Evolutionary conservation across 495 filamentous ascomycete genomes (phyloP).

Genomic region (Penicillium turbatum): DNA sequence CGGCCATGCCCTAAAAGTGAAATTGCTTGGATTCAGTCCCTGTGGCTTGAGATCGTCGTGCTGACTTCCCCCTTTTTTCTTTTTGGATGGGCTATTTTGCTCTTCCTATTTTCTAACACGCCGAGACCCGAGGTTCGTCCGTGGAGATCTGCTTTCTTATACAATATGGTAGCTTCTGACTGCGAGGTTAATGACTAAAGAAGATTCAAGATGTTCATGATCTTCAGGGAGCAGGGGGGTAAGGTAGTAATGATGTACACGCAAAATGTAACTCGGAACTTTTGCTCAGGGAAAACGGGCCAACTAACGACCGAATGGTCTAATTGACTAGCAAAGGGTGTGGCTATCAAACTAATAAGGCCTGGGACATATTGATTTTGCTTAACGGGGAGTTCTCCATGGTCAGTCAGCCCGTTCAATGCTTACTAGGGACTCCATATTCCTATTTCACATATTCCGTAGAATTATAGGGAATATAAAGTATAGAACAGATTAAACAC

Average conservation of each 20-base stretch:
- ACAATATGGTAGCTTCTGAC: background rate
- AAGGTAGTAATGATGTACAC: background rate
- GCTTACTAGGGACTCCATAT: background rate
- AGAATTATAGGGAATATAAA: background rate
- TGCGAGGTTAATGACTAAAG: too few relatives aligned
- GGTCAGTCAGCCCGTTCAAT: slow-evolving; percentile 3
- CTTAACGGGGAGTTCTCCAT: slow-evolving; percentile 7
- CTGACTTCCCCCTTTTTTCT: slow-evolving; percentile 5
- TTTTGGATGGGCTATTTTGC: background rate
- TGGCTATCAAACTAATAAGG: too few relatives aligned
- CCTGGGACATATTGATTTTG: too few relatives aligned
- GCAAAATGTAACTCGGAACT: background rate
- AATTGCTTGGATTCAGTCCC: slow-evolving; percentile 1
- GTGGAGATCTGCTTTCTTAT: slow-evolving; percentile 7
- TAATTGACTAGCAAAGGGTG: too few relatives aligned
- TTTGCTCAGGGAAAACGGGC: too few relatives aligned
- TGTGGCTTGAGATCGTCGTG: slow-evolving; percentile 23
- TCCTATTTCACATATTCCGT: background rate
- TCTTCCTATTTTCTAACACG: background rate
- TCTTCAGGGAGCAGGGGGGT: slow-evolving; percentile 7
- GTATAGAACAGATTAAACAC: too few relatives aligned
- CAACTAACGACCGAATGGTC: too few relatives aligned
- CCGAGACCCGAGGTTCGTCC: slow-evolving; percentile 16
- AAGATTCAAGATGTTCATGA: slow-evolving; percentile 5
- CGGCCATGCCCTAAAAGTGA: slow-evolving; percentile 10